A percentile compares a stretch with the other conserved stretches of the same genome.
phyloP scores from a whole-genome alignment of 2,329 filamentous ascomycete species.

The Trichoderma asperellum region DNA sequence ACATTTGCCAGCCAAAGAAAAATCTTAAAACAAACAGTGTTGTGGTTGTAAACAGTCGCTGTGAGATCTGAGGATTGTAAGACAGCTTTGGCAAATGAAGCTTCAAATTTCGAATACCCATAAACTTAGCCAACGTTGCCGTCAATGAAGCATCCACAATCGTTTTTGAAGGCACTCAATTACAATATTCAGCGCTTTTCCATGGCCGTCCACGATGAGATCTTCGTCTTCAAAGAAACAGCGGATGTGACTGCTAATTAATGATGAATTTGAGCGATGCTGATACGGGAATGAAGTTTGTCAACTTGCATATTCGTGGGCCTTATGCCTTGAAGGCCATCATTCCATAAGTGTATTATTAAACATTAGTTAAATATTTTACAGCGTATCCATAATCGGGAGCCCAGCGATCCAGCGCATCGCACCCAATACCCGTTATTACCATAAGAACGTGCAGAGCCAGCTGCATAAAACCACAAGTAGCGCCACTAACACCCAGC shows the following conservation, averaged over 20 bases:
- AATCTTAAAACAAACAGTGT: neutral
- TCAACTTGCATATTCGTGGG: neutral
- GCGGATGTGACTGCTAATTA: neutral
- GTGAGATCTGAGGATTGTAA: neutral
- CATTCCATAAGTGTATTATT: neutral
- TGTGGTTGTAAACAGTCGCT: neutral
- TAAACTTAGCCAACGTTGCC: neutral
- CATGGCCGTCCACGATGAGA: neutral
- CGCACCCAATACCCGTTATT: neutral
- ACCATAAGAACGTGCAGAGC: conserved; percentile 18
- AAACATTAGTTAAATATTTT: neutral
- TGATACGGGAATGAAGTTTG: neutral
- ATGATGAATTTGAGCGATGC: neutral
- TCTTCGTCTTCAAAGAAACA: neutral
- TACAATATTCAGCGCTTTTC: neutral
- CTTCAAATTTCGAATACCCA: neutral
- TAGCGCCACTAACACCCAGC: conserved; percentile 53
- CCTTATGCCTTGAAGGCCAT: neutral
- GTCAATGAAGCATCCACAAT: neutral
- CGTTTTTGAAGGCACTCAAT: neutral
- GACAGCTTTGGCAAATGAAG: neutral
- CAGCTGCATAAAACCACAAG: conserved; percentile 42
- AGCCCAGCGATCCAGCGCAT: conserved; percentile 2
- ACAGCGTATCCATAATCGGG: neutral
- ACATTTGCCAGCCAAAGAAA: too few species aligned